Base-by-base conservation (phyloP, 352 stramenopile species). In the Pythium dissotocum region DNA sequence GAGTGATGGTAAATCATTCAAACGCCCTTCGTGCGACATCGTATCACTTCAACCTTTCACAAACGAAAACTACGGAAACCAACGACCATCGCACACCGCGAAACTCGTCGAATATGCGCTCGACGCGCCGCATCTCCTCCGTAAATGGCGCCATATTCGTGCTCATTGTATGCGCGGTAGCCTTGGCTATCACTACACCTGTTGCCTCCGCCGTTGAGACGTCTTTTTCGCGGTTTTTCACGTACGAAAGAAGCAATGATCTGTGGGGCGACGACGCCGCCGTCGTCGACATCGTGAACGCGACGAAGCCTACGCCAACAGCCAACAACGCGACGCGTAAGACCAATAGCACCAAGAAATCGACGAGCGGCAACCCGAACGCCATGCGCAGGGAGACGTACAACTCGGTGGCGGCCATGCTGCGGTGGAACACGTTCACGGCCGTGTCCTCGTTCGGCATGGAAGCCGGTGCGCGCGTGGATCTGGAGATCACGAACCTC, bases 341-440 rank as follows among this genome's bases (percentile, higher is more conserved):
- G 4, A 33, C 44, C 7, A 32, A 54, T 2, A 26, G 30, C 30
- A 32, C 44, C 1, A 64, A 52, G n/a, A 21, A n/a, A 6, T 7
- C 36, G 8, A 42, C 44, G 1, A 61, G 1, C 18, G 54, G 13
- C 13, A 61, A 58, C 26, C 16, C 55, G 6, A 57, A 54, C 18
- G 26, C n/a, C 10, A 13, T 63, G 6, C 38, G 44, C 9, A 59
- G 59, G 26, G 38, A 26, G 40, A 69, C 10, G 18, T 64, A 58
- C 30, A 48, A 48, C 57, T 67, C 58, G 14, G 35, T 75, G 9
- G 49, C 64, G 3, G 46, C 65, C 26, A 71, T 76, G 33, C 36
- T 82, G 38, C 80, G 77, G 8, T 92, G 84, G 82, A 92, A 92
- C 70, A 89, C 84, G 18, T 75, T 75, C 56, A 80, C 77, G 14